Conservation (phyloP, 345 rosid genomes). For the Eucalyptus urophylla region DNA sequence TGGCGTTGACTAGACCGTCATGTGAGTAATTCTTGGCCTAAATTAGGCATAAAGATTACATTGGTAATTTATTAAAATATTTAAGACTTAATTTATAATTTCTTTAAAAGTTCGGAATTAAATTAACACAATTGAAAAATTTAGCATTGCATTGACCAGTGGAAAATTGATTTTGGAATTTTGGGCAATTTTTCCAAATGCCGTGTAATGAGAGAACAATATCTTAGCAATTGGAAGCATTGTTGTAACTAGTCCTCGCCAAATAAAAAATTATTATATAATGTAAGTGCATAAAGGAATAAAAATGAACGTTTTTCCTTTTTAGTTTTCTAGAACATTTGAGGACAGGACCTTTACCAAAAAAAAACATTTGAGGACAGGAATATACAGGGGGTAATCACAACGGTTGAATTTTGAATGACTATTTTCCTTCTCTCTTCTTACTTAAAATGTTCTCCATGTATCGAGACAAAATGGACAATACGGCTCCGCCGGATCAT, state of each 20-base stretch:
- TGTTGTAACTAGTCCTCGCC: neutral
- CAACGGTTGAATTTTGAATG: neutral
- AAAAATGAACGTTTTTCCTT: neutral
- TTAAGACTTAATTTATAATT: neutral
- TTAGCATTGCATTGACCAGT: neutral
- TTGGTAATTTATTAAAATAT: neutral
- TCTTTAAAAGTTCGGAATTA: rapidly evolving
- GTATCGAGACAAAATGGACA: neutral
- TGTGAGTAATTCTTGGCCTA: rapidly evolving
- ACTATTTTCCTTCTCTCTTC: neutral
- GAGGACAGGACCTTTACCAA: neutral
- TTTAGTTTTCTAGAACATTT: neutral
- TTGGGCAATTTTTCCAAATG: neutral
- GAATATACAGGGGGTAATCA: neutral
- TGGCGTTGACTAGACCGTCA: rapidly evolving
- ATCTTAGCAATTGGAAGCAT: neutral
- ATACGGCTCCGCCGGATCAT: rapidly evolving
- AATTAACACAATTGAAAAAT: rapidly evolving
- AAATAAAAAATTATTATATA: neutral
- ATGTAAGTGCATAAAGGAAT: neutral
- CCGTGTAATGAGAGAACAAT: neutral
- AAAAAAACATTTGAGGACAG: neutral
- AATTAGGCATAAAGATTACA: neutral
- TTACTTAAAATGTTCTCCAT: neutral
- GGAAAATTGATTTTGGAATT: neutral